These are phyloP conservation scores for Hypericum perforatum DNA, from an alignment of 345 rosid species.

Conservation along the genomic window DNA sequence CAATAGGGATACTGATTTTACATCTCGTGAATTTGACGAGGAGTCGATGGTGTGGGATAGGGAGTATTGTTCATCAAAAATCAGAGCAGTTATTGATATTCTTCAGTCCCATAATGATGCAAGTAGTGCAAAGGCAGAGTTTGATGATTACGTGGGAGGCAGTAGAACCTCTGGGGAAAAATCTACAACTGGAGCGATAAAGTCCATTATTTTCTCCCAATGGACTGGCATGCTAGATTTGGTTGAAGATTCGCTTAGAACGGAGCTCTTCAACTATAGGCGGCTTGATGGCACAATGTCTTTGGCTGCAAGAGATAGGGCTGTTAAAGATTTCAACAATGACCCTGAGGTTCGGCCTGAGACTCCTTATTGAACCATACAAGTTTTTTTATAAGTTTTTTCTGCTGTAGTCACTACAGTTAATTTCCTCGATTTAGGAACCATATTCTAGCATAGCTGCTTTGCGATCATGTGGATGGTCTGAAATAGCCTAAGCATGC, in stretches of 20 bases:
- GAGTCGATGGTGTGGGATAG: conserved; percentile 32
- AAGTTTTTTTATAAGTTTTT: too few species aligned
- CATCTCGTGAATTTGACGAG: conserved; percentile 25
- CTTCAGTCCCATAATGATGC: conserved; percentile 37
- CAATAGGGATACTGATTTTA: conserved; percentile 31
- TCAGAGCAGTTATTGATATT: conserved; percentile 61
- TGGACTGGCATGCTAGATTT: conserved; percentile 93
- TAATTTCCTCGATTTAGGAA: too few species aligned
- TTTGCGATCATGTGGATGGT: too few species aligned
- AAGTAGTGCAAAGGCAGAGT: conserved; percentile 25
- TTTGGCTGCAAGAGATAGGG: conserved; percentile 67
- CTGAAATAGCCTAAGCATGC: too few species aligned
- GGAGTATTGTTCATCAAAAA: conserved; percentile 67
- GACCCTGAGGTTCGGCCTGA: conserved; percentile 54
- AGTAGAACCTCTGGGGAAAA: conserved; percentile 23
- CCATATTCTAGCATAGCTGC: too few species aligned
- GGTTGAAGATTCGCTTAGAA: conserved; percentile 47
- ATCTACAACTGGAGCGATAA: conserved; percentile 30
- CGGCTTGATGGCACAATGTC: conserved; percentile 91
- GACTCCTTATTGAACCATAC: too few species aligned
- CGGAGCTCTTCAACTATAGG: conserved; percentile 46
- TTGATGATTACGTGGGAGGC: conserved; percentile 19
- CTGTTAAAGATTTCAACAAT: conserved; percentile 69
- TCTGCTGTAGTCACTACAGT: background rate
- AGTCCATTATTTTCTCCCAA: conserved; percentile 82